These are phyloP conservation scores for Aspergillus luchuensis DNA, from an alignment of 2,329 filamentous ascomycete species.

Conservation along the genomic window DNA sequence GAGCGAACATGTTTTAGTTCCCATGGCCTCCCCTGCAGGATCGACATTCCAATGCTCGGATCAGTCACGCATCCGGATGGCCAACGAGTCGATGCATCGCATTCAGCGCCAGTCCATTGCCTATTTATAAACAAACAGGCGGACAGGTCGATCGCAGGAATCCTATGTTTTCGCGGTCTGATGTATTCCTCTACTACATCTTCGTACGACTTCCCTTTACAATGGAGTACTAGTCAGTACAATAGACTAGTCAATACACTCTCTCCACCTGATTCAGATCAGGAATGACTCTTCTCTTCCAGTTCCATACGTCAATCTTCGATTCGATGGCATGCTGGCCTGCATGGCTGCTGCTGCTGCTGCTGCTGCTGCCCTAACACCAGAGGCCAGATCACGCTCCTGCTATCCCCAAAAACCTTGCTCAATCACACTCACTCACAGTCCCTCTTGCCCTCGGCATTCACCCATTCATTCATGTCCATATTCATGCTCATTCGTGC, in stretches of 20 bases:
- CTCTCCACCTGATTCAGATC: too few species aligned
- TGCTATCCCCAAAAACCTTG: too few species aligned
- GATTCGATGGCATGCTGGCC: too few species aligned
- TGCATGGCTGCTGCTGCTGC: too few species aligned
- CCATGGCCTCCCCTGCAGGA: neutral
- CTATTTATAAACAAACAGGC: neutral
- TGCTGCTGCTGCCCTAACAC: too few species aligned
- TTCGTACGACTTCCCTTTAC: neutral
- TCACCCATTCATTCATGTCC: too few species aligned
- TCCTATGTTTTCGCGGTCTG: neutral
- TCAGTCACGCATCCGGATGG: neutral
- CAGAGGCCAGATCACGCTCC: too few species aligned
- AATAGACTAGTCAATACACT: neutral
- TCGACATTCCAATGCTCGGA: slow-evolving; percentile 1
- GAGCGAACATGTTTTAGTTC: neutral
- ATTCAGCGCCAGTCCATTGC: neutral
- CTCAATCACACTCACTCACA: too few species aligned
- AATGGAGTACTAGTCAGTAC: neutral
- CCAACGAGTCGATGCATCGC: slow-evolving; percentile 5
- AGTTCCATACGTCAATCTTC: too few species aligned
- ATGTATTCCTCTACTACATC: neutral
- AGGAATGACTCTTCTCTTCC: too few species aligned
- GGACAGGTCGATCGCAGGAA: neutral
- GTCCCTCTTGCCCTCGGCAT: too few species aligned
- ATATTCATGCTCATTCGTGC: too few species aligned